Conservation (phyloP, 495 filamentous ascomycete genomes). For the Endocarpon pusillum region DNA sequence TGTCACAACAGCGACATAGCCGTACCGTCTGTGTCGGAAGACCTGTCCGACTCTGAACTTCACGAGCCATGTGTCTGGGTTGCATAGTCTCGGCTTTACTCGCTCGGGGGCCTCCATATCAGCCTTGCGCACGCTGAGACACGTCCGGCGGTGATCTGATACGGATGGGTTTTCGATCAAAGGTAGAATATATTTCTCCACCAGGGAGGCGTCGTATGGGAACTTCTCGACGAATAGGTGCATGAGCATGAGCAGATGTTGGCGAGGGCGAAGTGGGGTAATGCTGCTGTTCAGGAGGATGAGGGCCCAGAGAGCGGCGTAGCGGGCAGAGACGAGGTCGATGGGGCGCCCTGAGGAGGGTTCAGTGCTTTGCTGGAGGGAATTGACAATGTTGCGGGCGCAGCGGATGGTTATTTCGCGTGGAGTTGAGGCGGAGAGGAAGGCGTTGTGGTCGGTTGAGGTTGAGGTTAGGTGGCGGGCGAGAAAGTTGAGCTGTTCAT, state of each 20-base stretch:
- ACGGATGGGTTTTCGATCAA: no score
- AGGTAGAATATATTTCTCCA: conserved; percentile 48
- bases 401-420: conserved; percentile 56
- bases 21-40: conserved; percentile 67
- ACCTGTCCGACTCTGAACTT: conserved; percentile 66
- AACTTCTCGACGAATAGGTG: conserved; percentile 47
- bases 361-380: conserved; percentile 27
- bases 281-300: conserved; percentile 37
- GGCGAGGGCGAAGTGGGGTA: conserved; percentile 35
- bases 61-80: conserved; percentile 32
- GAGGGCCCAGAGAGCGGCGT: conserved; percentile 64
- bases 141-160: no score
- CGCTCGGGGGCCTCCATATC: conserved; percentile 43
- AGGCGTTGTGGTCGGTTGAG: conserved; percentile 27
- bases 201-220: conserved; percentile 42
- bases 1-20: conserved; percentile 62
- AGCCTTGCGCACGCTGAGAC: conserved; percentile 39
- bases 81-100: conserved; percentile 24
- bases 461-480: no score
- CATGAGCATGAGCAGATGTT: conserved; percentile 49
- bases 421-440: conserved; percentile 40
- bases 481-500: conserved; percentile 31
- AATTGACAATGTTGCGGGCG: conserved; percentile 62
- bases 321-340: conserved; percentile 51
- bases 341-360: conserved; percentile 14